Base-by-base conservation (phyloP, 1,139 yeast species). In the Diutina pseudorugosa region DNA sequence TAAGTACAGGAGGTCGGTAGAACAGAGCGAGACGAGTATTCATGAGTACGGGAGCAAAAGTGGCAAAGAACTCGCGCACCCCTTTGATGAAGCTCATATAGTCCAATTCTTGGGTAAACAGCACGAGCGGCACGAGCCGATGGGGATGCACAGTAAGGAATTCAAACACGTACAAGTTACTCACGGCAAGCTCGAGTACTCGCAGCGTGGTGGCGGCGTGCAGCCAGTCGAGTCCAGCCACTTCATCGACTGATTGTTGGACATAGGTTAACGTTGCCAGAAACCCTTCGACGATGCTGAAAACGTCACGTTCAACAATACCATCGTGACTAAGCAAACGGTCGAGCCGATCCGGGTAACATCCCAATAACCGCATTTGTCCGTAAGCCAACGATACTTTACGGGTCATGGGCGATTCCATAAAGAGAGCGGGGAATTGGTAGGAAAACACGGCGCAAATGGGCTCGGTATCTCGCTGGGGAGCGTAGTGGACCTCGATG, bases 401-500 rank as follows among this genome's bases (percentile, higher is more conserved):
- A 4, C 47, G 16, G 11, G 33, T 23, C 30, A 43, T 21, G 33
- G 30, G 47, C 11, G 16, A 8, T 8, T 23, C 33, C 33, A 43
- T 18, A n/a, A 43, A 43, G 4, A 43, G 14, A 12, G 33, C 30
- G 21, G 47, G 47, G 30, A 43, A 23, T 2, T 43, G 27, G 19
- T 21, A 43, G 19, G 47, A 12, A 23, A 43, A 43, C 19, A 43
- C 33, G n/a, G 19, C 47, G 14, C 47, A 43, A 19, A 43, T 43
- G 30, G 47, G 47, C 33, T 43, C 47, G 33, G 33, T 43, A 14
- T 21, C 30, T 16, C 33, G 18, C 12, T 21, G 33, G 11, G 47
- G 47, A n/a, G 47, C 47, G 33, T 43, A 43, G 23, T 43, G 47
- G 47, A 20, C 21, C 33, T 43, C 33, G 19, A 43, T 23, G 16